Base-by-base conservation (phyloP, 2,329 filamentous ascomycete genomes). In the Fonsecaea nubica region DNA sequence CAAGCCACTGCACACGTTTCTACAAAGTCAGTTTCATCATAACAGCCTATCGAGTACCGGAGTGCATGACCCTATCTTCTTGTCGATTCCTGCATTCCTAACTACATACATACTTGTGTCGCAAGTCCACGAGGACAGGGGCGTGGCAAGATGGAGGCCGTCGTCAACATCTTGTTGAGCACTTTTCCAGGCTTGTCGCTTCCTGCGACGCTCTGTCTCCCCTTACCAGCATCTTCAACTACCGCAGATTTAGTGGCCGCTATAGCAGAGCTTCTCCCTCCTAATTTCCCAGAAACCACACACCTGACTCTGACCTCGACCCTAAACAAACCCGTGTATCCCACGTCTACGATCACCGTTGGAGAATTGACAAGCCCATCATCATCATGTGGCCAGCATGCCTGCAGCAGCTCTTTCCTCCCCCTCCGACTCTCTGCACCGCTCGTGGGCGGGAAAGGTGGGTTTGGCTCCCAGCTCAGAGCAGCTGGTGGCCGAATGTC, bases 401-500 rank as follows among this genome's bases (percentile, higher is more conserved):
- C 75, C 4, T 15, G 21, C 32, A 87, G 90, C 81, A 87, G 90
- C 81, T 87, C 88, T 38, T 89, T 98, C 71, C 84, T 99, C 15
- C 90, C 93, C 0, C 85, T 99, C 3, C 92, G 93, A 62, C 87
- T 99, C 35, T 90, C 89, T 6, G 83, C 90, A 1, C 90, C 91
- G 5, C 81, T 97, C 45, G 91, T 90, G 73, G 95, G 96, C 81
- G 96, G 96, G 76, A 99, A 99, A 77, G 95, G 95, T 79, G 95
- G 95, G 75, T 99, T 99, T 77, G 95, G 95, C 62, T 98, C 94
- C 1, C 96, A 99, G 78, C 88, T 99, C 42, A 92, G 96, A 76
- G 95, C 96, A 0, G 95, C 95, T 2, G 95, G 96, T 76, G 95
- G 96, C 48, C 94, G 96, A 81, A 99, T 99, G 95, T 96, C 93